Base-by-base conservation (phyloP, 2,329 filamentous ascomycete species). In the Apiospora aurea region DNA sequence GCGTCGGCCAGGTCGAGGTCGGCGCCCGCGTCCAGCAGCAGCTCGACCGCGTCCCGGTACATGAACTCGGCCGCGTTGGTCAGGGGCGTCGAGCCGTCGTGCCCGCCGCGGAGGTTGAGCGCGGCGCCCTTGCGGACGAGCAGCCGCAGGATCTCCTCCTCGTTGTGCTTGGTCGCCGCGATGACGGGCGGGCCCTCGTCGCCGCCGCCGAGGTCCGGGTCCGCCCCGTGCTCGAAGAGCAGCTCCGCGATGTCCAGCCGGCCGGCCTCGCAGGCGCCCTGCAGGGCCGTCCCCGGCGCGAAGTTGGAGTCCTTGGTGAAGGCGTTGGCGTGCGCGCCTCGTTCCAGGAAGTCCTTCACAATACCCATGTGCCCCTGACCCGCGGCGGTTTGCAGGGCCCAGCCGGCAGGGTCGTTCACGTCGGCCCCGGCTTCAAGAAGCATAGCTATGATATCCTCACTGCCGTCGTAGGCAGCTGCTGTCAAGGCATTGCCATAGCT, bases 391-490 rank as follows among this genome's bases (percentile, higher is more conserved):
- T 85, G 83, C 0, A 85, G 72, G 6, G 83, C 79, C 77, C 80
- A 84, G 10, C 82, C 82, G 2, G 81, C 75, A 1, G 76, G 73
- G 0, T 79, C 78, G 67, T 85, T 82, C 10, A 80, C 73, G 66
- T 82, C 72, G 0, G 82, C 82, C 2, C 80, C 79, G 3, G 77
- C 77, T 2, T 81, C 76, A 2, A 84, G 72, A 5, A 84, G 79
- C 71, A 81, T 73, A 14, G 75, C 73, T 16, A 83, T 69, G 3
- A 81, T 79, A 34, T 77, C 43, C 24, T 81, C 77, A 1, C 77
- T 83, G 0, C 81, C 81, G 46, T 84, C 82, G 69, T 80, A 83
- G 0, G 82, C 80, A 26, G 83, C 79, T 24, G 83, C 83, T 7
- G 83, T 84, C 41, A 82, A 67, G 16, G 80, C 80, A 69, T 80